Evolutionary conservation across 805 yeast genomes (phyloP).

Genomic region (Kodamaea kaohsiungensis): DNA sequence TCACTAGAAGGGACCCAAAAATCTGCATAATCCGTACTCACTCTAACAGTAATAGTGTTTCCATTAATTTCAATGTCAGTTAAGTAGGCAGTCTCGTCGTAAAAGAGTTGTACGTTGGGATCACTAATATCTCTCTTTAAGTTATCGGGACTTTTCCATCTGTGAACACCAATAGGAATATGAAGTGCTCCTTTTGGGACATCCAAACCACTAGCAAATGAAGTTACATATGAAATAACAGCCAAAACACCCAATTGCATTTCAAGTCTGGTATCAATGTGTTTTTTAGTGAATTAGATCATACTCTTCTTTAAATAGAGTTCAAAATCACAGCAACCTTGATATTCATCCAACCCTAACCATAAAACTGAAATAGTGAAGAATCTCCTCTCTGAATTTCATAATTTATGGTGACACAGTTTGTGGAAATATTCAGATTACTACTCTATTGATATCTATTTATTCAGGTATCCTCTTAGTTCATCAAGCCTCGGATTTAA

Average conservation of each 20-base stretch:
- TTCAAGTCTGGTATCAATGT: no score
- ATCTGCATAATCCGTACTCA: conserved; percentile 79
- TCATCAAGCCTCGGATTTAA: no score
- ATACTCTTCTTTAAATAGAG: not conserved
- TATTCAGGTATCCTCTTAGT: no score
- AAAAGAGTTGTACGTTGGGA: not conserved
- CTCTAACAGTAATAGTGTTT: not conserved
- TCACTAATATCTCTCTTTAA: not conserved
- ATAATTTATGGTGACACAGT: no score
- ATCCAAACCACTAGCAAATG: not conserved
- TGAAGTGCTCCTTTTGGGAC: not conserved
- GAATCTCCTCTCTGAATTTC: no score
- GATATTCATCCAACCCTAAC: no score
- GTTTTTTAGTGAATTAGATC: no score
- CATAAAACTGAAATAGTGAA: no score
- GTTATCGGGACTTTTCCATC: not conserved
- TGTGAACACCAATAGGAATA: not conserved
- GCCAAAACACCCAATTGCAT: not conserved
- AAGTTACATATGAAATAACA: not conserved
- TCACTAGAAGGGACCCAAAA: conserved; percentile 52
- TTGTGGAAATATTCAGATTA: no score
- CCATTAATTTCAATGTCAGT: conserved; percentile 2
- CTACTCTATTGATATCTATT: no score
- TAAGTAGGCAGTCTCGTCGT: not conserved
- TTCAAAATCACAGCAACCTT: not conserved